Evolutionary conservation across 2,329 filamentous ascomycete genomes (phyloP), one percentile per base, ranked within the genome.

Genomic region (Leptodontidium sp.): DNA sequence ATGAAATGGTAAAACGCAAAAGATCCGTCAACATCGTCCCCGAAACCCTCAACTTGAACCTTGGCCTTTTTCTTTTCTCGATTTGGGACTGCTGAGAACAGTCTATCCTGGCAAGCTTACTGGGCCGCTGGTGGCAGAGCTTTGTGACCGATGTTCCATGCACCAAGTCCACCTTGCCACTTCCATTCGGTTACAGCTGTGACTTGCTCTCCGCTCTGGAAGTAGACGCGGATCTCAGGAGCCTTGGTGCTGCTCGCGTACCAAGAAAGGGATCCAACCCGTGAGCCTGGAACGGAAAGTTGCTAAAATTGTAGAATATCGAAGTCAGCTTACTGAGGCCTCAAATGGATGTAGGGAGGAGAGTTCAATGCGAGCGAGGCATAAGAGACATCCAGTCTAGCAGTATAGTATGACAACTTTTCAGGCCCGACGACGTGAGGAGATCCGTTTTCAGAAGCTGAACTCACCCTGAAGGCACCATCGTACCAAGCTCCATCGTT

Each of bases 401-500:
- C 29, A 32, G 29, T 6, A 32, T 21, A 21, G 21, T 21, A 21
- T 21, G 21, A 21, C 29, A 32, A 6, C 29, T 32, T 6, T 32
- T 32, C 29, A 6, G 3, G 29, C 29, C 3, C 29, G 4, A 32
- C 29, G 29, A 32, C 3, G 3, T 32, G 38, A 40, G 38, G 8
- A 11, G 2, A 40, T 11, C 2, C 9, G 2, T 40, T 40, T 40
- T 9, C 5, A 8, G 38, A 8, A 40, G 11, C 8, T 40, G 8
- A 2, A 40, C 38, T 40, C 38, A 40, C 38, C n/a, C 63, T 68
- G 38, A 68, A 68, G 3, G 1, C 63, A 6, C 67, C 67, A n/a
- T 68, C 62, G 32, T 68, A 68, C 67, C 67, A 68, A 12, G 49
- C 40, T 17, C 67, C 67, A 52, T 68, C 67, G 9, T 57, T 65